Evolutionary conservation across 2,329 filamentous ascomycete genomes (phyloP).

Genomic region (Zymoseptoria crescenta): DNA sequence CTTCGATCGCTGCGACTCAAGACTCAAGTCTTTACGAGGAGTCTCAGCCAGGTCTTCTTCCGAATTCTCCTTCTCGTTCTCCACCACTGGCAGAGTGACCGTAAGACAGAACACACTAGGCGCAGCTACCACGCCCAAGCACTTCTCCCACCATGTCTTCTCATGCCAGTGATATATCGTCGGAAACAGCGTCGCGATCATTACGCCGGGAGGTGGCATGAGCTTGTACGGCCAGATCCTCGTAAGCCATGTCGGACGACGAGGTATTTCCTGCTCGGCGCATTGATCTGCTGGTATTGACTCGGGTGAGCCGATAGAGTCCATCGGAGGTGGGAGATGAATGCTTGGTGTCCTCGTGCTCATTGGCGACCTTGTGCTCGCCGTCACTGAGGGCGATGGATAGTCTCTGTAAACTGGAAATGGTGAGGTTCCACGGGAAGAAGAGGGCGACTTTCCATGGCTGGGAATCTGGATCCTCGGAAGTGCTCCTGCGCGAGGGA

Average conservation of each 20-base stretch:
- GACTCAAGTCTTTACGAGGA: conserved; percentile 3
- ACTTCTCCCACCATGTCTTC: conserved; percentile 77
- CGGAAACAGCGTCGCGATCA: conserved; percentile 73
- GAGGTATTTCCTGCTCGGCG: conserved; percentile 17
- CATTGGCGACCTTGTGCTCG: conserved; percentile 13
- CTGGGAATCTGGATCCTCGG: conserved; percentile 37
- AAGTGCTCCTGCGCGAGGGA: conserved; percentile 28
- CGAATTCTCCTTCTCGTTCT: conserved; percentile 47
- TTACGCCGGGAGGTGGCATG: conserved; percentile 62
- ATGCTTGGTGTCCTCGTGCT: conserved; percentile 45
- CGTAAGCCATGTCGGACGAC: conserved; percentile 34
- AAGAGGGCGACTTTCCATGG: conserved; percentile 25
- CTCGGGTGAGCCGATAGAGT: conserved; percentile 14
- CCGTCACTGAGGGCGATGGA: conserved; percentile 36
- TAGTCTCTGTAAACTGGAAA: conserved; percentile 59
- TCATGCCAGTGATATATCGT: conserved; percentile 74
- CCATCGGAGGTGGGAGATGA: conserved; percentile 37
- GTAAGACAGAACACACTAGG: conserved; percentile 85
- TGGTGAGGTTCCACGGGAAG: conserved; percentile 45
- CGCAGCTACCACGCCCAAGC: conserved; percentile 74
- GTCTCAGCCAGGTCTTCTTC: conserved; percentile 7
- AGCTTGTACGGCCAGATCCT: conserved; percentile 74
- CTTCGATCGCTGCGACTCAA: conserved; percentile 5
- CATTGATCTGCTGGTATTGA: conserved; percentile 31
- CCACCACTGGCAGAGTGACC: conserved; percentile 84